Base-by-base conservation (phyloP, 345 rosid species). In the Corymbia maculata region DNA sequence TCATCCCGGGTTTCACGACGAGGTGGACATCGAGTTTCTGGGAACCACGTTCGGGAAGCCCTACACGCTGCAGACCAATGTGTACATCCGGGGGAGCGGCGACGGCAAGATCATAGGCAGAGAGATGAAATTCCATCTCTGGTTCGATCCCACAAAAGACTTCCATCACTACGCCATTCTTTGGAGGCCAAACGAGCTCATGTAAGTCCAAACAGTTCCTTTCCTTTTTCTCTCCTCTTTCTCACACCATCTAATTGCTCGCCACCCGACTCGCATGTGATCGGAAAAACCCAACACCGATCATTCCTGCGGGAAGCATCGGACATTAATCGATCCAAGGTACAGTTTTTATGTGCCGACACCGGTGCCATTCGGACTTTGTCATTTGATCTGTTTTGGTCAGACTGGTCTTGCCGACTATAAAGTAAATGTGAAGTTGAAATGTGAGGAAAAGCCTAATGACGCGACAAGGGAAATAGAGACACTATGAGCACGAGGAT, bases 1-100 rank as follows among this genome's bases (percentile, higher is more conserved):
- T 68, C 99, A 96, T 91, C 99, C 98, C 10, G 98, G 98, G 8
- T 92, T 88, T 88, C 99, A 96, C 91, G 99, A 97, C 89, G 99
- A 97, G 86, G 99, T 97, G 90, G 99, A 97, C 92, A 95, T 96
- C 55, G 99, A 97, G 87, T 97, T 97, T 90, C 92, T 97, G 7
- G 99, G 99, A 88, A 97, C 99, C 87, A 96, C 99, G 82, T 94
- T 94, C 92, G 98, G 97, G 89, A 96, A 96, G 89, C 98, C 99
- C 44, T 97, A 95, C 86, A 96, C 98, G 30, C 94, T 97, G 88
- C 99, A 97, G 93, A 97, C 99, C 30, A 96, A 97, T 92, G 99
- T 97, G 55, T 97, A 97, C 91, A 94, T 96, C 19, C 93, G 97
- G 90, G 99, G 99, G 92, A 97, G 99, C 91, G 99, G 99, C 9